Evolutionary conservation across 768 basidiomycete genomes (phyloP), one percentile per base, ranked within the genome.

Genomic region (Mycena pura): DNA sequence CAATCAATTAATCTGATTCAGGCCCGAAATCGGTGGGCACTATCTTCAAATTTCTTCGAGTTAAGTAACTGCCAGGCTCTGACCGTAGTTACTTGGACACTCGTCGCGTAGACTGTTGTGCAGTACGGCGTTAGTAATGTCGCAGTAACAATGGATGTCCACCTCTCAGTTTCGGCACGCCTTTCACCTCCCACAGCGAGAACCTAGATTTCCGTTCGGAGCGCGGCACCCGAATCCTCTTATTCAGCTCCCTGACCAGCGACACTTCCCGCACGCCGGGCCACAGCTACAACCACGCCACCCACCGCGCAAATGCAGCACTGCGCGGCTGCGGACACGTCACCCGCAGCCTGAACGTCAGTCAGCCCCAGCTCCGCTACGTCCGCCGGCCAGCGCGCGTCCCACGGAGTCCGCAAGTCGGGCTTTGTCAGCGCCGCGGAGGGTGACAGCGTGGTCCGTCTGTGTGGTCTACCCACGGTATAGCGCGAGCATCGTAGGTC

Each of bases 401-500:
- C 25, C 59, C 59, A 60, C 21, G 59, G 59, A 2, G 4, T 6
- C 45, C 59, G 34, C 34, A 60, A 46, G 0, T 19, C n/a, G 27
- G 54, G 29, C 1, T 22, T 29, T 11, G 3, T 7, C 13, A 54
- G 17, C 11, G 29, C 19, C 25, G 9, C 51, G 28, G 17, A 6
- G 36, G 10, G 54, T 21, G 2, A 38, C 28, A 10, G 8, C 9
- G 32, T 7, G 15, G 38, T 54, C 47, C 36, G 25, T 22, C 3
- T 24, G 2, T 8, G 28, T 0, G 38, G 21, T 7, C 11, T 8
- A 2, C 21, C 21, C 9, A 24, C 25, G 3, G 11, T n/a, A 32
- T 52, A 60, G 29, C 21, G 53, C 51, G 21, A 60, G 17, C 24
- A 28, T 36, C 36, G 48, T 22, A 24, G 54, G 8, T 45, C 4